A percentile compares a stretch with the other conserved stretches of the same genome.
Conservation (phyloP, 2,329 filamentous ascomycete genomes). For the Didymella exigua region DNA sequence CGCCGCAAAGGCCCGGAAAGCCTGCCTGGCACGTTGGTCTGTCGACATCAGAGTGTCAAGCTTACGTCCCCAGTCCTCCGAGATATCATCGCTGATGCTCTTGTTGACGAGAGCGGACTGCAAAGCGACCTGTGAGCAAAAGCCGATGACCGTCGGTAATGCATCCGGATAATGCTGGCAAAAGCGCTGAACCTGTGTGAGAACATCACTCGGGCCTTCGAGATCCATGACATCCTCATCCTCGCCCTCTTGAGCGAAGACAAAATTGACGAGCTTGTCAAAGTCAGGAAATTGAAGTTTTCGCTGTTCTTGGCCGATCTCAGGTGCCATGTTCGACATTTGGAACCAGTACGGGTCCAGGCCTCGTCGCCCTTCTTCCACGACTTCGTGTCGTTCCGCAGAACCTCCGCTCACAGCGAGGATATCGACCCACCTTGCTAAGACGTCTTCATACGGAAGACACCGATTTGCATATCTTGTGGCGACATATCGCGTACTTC, state of each 20-base stretch:
- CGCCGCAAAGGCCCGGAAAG: conserved; percentile 59
- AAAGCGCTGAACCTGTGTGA: conserved; percentile 39
- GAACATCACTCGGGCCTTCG: conserved; percentile 32
- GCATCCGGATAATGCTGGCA: conserved; percentile 53
- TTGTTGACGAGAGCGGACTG: conserved; percentile 59
- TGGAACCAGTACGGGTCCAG: conserved; percentile 78
- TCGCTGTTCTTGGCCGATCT: conserved; percentile 25
- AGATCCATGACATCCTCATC: conserved; percentile 45
- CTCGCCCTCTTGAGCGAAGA: conserved; percentile 49
- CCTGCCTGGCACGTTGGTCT: conserved; percentile 67
- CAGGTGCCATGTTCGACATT: conserved; percentile 59
- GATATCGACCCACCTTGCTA: conserved; percentile 86
- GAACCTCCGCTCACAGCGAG: conserved; percentile 72
- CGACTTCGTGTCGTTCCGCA: conserved; percentile 77
- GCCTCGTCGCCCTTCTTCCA: conserved; percentile 88
- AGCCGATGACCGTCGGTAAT: conserved; percentile 72
- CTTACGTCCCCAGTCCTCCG: conserved; percentile 83
- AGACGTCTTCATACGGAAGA: conserved; percentile 76
- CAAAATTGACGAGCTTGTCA: conserved; percentile 51
- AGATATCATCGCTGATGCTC: conserved; percentile 59
- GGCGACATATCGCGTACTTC: conserved; percentile 77
- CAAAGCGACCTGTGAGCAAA: conserved; percentile 67
- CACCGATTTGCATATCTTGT: conserved; percentile 91
- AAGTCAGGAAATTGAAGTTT: conserved; percentile 51
- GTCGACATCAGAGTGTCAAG: conserved; percentile 75